Percentiles rank a stretch among this genome's conserved stretches.
These are phyloP conservation scores for Vitis rotundifolia DNA, from an alignment of 164 flowering plant species.

Conservation along the genomic window DNA sequence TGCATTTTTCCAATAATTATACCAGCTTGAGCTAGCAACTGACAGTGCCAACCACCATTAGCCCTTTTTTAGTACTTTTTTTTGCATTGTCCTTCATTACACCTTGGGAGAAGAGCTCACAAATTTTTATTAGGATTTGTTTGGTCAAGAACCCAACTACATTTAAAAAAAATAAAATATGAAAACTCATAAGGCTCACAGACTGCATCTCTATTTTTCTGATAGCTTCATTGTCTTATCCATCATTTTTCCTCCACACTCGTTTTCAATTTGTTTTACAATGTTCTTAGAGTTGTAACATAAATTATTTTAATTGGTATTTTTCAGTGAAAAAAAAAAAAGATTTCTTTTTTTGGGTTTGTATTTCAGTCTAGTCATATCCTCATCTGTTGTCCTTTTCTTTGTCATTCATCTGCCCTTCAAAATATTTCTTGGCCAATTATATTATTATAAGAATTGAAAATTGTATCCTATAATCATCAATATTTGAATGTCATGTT, in stretches of 20 bases:
- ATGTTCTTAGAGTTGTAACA: no score
- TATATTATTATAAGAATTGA: no score
- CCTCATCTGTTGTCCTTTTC: not conserved
- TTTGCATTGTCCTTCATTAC: conserved; percentile 21
- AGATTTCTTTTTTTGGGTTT: no score
- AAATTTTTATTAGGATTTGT: conserved; percentile 25
- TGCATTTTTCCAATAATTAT: conserved; percentile 7
- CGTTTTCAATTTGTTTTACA: no score
- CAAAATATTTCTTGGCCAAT: no score
- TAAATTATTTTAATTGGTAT: no score
- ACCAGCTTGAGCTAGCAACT: conserved; percentile 47
- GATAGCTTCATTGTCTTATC: conserved; percentile 17
- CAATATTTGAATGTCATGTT: no score
- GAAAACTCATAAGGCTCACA: no score
- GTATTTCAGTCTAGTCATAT: not conserved
- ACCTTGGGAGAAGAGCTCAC: conserved; percentile 30
- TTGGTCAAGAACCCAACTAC: conserved; percentile 23
- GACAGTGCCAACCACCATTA: conserved; percentile 43
- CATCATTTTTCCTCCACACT: not conserved
- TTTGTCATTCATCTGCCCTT: not conserved
- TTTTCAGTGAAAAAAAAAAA: no score
- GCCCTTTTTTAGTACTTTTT: conserved; percentile 11
- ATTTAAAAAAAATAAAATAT: no score
- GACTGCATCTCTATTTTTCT: not conserved
- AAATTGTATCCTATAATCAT: no score